phyloP scores from a whole-genome alignment of 352 stramenopile species.

The Phytophthora megakarya region DNA sequence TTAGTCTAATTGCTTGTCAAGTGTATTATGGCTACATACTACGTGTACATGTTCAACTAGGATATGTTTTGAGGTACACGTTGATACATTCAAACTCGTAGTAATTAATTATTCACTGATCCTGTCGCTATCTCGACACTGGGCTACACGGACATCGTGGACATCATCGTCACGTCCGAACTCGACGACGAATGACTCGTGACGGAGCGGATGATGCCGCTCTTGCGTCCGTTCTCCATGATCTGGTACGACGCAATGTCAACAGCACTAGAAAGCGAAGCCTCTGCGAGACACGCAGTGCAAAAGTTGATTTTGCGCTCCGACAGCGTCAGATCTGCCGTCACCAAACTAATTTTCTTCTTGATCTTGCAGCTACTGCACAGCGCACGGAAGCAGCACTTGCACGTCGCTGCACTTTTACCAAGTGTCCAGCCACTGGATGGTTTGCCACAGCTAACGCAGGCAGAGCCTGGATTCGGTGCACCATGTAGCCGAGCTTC shows the following conservation, averaged over 20 bases:
- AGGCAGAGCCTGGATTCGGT: conserved; percentile 30
- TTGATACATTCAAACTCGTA: conserved; percentile 11
- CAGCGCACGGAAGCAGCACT: conserved; percentile 41
- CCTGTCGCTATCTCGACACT: conserved; percentile 6
- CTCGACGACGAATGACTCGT: conserved; percentile 35
- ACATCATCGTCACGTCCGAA: conserved; percentile 32
- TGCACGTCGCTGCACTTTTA: conserved; percentile 35
- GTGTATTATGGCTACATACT: background rate
- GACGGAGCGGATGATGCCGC: conserved; percentile 30
- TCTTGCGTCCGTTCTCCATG: conserved; percentile 40
- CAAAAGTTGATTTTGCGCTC: conserved; percentile 47
- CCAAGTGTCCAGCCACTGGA: conserved; percentile 37
- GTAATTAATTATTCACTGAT: conserved; percentile 34
- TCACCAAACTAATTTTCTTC: conserved; percentile 46
- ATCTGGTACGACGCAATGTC: conserved; percentile 40
- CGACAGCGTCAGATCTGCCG: conserved; percentile 36
- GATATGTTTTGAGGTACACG: no score
- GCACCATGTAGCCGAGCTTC: conserved; percentile 34
- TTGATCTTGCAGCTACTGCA: conserved; percentile 45
- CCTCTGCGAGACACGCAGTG: conserved; percentile 31
- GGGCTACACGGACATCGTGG: conserved; percentile 26
- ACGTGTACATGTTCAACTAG: background rate
- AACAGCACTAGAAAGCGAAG: conserved; percentile 25
- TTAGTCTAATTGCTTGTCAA: background rate
- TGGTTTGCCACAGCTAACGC: conserved; percentile 26